Evolutionary conservation across 2,329 filamentous ascomycete species (phyloP), one percentile per base, ranked within the genome.

Genomic region (Colletotrichum aenigma): DNA sequence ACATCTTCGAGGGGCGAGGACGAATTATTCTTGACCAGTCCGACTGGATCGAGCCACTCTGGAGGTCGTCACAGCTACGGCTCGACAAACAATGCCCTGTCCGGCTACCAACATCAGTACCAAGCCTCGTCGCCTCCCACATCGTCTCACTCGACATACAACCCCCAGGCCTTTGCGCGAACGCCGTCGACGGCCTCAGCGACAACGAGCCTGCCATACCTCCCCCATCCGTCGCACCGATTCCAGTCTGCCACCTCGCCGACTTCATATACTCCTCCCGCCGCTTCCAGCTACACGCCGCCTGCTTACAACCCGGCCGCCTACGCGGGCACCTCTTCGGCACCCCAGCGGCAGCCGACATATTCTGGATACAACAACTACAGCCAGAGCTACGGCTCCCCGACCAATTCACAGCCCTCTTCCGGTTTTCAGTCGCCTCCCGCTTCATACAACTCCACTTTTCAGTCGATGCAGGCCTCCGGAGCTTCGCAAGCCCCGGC

Each of bases 101-200:
- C 87, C 64, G 86, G 89, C 80, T 89, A 91, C 81, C 87, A 90
- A 76, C 87, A 90, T 77, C 86, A 88, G 77, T 89, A 89, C 79
- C 86, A 89, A 77, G 83, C 86, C 74, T 83, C 87, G 73, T 80
- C 87, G 76, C 84, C 89, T 77, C 83, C 88, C 26, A 86, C 88
- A 9, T 85, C 88, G 18, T 85, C 86, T 30, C 86, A 87, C 65
- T 80, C 87, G 26, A 83, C 90, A 58, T 96, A 96, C 84, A 96
- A 96, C 81, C 94, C 95, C 3, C 90, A 94, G 82, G 87, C 89
- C 48, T 96, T 91, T 82, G 86, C 85, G 71, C 87, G 89, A 70
- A 87, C 89, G 43, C 89, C 90, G 75, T 90, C 90, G 34, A 87
- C 89, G 38, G 89, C 90, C 75, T 90, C 90, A 28, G 38, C 38